These are phyloP conservation scores for Pseudoperonospora humuli DNA, from an alignment of 352 stramenopile genomes.

Conservation along the genomic window DNA sequence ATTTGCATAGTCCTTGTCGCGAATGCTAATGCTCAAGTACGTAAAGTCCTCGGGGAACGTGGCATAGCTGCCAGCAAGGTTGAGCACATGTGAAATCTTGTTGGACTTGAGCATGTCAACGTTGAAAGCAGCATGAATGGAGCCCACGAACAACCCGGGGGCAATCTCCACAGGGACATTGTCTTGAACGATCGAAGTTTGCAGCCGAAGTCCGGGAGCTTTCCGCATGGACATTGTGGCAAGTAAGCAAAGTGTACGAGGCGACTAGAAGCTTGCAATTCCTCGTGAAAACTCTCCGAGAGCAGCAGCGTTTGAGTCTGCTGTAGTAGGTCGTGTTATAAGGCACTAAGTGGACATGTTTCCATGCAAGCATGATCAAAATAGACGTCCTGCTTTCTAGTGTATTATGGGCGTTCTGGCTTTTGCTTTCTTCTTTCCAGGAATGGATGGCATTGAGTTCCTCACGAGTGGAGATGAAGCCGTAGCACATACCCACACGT, in stretches of 20 bases:
- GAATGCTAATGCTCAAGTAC: too few relatives aligned
- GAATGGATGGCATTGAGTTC: constrained; percentile 10
- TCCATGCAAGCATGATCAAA: constrained; percentile 12
- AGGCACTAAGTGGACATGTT: constrained; percentile 5
- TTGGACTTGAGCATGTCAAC: constrained; percentile 72
- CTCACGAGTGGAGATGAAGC: constrained; percentile 11
- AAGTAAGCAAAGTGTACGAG: background rate
- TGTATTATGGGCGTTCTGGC: too few relatives aligned
- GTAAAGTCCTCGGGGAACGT: too few relatives aligned
- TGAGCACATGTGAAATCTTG: too few relatives aligned
- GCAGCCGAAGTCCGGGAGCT: too few relatives aligned
- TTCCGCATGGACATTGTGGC: constrained; percentile 38
- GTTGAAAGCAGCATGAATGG: constrained; percentile 86
- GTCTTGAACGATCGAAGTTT: too few relatives aligned
- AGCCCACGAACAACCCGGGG: too few relatives aligned
- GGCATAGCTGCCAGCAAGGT: too few relatives aligned
- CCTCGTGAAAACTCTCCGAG: background rate
- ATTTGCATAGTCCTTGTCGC: too few relatives aligned
- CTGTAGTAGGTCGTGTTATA: constrained; percentile 13
- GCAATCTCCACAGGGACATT: too few relatives aligned
- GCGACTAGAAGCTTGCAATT: background rate
- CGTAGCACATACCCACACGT: too few relatives aligned
- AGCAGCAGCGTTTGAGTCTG: too few relatives aligned
- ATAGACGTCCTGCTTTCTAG: constrained; percentile 4
- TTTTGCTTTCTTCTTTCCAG: constrained; percentile 8